These are phyloP conservation scores for Puccinia novopanici DNA, from an alignment of 1,284 basidiomycete species.

Conservation along the genomic window DNA sequence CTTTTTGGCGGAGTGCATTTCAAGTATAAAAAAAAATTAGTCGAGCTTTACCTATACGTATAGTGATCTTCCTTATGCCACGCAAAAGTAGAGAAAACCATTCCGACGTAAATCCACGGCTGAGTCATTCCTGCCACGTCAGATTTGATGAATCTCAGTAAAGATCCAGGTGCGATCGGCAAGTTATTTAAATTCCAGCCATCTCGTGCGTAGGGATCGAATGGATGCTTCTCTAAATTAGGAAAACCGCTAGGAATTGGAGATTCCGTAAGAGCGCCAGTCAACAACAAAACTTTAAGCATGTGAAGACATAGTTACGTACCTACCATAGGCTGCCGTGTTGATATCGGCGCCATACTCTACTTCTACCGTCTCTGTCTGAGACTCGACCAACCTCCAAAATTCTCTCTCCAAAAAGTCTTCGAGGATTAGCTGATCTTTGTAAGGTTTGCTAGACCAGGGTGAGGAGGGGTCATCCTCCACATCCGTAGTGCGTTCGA, in stretches of 20 bases:
- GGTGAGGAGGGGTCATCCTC: conserved; percentile 51
- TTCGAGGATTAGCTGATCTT: conserved; percentile 73
- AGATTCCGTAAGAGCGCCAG: conserved; percentile 38
- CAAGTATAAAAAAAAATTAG: background rate
- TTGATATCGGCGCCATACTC: conserved; percentile 99
- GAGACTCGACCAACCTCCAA: conserved; percentile 90
- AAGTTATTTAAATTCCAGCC: conserved; percentile 99
- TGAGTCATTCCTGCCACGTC: conserved; percentile 99
- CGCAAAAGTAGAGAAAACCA: conserved; percentile 98
- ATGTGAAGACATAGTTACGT: conserved; percentile 53
- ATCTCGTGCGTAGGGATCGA: conserved; percentile 81
- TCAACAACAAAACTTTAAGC: background rate
- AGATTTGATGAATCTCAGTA: conserved; percentile 86
- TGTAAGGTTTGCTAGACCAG: conserved; percentile 62
- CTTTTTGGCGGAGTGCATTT: background rate
- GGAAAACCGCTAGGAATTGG: conserved; percentile 77
- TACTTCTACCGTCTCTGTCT: conserved; percentile 88
- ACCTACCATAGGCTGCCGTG: conserved; percentile 95
- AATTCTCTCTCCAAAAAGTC: conserved; percentile 92
- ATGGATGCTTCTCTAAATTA: conserved; percentile 85
- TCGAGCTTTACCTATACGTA: conserved; percentile 68
- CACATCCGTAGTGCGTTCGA: conserved; percentile 17
- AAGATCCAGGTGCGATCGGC: conserved; percentile 81
- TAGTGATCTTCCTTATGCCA: conserved; percentile 99
- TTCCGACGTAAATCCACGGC: conserved; percentile 99